These are phyloP conservation scores for Beta corolliflora DNA, from an alignment of 179 eudicot species.

Conservation along the genomic window DNA sequence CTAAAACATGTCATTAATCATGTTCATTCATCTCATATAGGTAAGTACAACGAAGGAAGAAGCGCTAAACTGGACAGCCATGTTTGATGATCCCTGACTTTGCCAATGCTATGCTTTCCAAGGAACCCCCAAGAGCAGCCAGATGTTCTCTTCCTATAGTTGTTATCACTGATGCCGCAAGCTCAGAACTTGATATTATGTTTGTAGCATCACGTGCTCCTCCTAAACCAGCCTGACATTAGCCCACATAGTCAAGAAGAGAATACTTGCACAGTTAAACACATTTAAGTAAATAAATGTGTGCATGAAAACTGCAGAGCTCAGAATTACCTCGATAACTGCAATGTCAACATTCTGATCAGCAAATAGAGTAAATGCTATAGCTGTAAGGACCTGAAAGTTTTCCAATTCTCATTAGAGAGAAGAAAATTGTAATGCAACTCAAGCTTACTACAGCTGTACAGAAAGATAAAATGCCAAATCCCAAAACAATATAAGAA, in stretches of 20 bases:
- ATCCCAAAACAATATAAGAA: no score
- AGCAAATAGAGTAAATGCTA: constrained; percentile 19
- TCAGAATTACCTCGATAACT: constrained; percentile 11
- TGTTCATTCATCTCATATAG: constrained; percentile 14
- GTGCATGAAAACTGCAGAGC: neutral
- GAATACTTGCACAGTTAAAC: neutral
- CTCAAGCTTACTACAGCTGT: neutral
- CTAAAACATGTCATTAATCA: constrained; percentile 15
- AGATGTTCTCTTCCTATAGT: constrained; percentile 88
- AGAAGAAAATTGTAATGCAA: neutral
- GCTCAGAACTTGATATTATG: constrained; percentile 62
- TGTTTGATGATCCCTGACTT: constrained; percentile 93
- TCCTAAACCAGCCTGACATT: constrained; percentile 84
- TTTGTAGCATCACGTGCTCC: constrained; percentile 99
- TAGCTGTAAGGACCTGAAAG: constrained; percentile 17
- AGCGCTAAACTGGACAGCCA: constrained; percentile 87
- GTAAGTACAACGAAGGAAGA: constrained; percentile 30
- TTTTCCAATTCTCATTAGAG: neutral
- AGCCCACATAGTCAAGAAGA: constrained; percentile 9
- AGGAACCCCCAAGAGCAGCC: constrained; percentile 96
- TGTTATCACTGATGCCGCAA: constrained; percentile 78
- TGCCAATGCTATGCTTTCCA: constrained; percentile 91
- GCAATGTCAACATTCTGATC: constrained; percentile 22
- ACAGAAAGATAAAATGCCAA: neutral
- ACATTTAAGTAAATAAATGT: neutral